Conservation (phyloP, 371 early-diverging fungal genomes). For the Mortierella sp. region DNA sequence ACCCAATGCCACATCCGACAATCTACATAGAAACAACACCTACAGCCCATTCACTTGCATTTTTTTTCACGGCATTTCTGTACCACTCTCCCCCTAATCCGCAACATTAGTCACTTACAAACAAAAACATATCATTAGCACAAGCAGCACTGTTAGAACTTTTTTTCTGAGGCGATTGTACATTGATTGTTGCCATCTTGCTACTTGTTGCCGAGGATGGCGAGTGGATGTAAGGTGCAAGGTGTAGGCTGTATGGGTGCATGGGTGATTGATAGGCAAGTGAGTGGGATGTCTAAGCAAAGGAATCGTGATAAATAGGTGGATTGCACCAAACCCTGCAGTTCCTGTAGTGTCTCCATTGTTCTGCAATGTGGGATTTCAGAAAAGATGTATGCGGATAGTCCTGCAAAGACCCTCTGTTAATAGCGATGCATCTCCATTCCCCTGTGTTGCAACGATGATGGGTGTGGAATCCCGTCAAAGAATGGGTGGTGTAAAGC, state of each 20-base stretch:
- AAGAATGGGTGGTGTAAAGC: constrained; percentile 79
- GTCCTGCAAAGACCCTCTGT: neutral
- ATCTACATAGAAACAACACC: neutral
- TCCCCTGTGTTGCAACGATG: neutral
- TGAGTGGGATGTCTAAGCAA: neutral
- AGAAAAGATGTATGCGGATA: no score
- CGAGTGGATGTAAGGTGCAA: neutral
- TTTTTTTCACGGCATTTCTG: constrained; percentile 5
- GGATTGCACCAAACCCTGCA: neutral
- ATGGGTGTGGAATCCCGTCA: neutral
- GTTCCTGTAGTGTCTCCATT: neutral
- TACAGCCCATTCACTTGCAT: neutral
- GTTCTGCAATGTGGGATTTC: neutral
- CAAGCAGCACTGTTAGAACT: neutral
- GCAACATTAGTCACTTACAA: neutral
- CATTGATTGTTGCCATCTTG: neutral
- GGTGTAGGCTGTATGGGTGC: neutral
- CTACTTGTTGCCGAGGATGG: neutral
- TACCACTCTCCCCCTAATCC: neutral
- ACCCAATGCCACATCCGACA: neutral
- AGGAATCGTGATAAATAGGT: neutral
- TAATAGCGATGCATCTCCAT: constrained; percentile 14
- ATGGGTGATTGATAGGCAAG: neutral
- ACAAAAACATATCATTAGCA: neutral
- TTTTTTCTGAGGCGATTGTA: neutral